phyloP scores from a whole-genome alignment of 352 stramenopile genomes.

The Aphanomyces cochlioides region DNA sequence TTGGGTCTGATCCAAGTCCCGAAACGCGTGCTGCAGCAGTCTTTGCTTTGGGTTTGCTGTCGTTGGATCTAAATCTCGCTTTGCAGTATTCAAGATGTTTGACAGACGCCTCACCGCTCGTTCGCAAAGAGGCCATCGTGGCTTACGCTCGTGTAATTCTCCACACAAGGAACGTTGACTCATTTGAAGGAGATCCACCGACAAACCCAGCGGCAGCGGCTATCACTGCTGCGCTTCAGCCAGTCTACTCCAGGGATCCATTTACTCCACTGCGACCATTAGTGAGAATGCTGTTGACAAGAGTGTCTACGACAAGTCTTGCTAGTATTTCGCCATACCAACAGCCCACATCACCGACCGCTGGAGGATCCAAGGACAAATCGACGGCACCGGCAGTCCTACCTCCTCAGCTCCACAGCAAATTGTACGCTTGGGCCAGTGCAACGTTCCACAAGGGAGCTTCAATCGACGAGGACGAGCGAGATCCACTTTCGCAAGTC shows the following conservation, averaged over 20 bases:
- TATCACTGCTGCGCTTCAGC: conserved; percentile 82
- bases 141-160: conserved; percentile 81
- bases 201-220: conserved; percentile 30
- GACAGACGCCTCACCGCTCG: conserved; percentile 77
- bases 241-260: conserved; percentile 83
- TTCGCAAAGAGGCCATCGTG: conserved; percentile 78
- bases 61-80: conserved; percentile 63
- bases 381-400: neutral
- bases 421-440: conserved; percentile 62
- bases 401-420: conserved; percentile 41
- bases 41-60: conserved; percentile 90
- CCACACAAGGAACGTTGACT: conserved; percentile 80
- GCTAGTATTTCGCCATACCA: neutral
- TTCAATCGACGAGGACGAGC: conserved; percentile 59
- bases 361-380: neutral
- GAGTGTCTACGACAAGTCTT: conserved; percentile 57
- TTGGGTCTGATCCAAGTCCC: conserved; percentile 80
- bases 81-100: conserved; percentile 63
- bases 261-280: conserved; percentile 68
- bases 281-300: conserved; percentile 62
- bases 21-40: conserved; percentile 91
- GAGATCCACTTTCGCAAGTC: conserved; percentile 73
- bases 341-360: too few relatives aligned
- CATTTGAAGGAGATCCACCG: conserved; percentile 59
- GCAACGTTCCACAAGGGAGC: conserved; percentile 70